phyloP scores from a whole-genome alignment of 805 yeast species.

The Ogataea nakhonphanomensis region DNA sequence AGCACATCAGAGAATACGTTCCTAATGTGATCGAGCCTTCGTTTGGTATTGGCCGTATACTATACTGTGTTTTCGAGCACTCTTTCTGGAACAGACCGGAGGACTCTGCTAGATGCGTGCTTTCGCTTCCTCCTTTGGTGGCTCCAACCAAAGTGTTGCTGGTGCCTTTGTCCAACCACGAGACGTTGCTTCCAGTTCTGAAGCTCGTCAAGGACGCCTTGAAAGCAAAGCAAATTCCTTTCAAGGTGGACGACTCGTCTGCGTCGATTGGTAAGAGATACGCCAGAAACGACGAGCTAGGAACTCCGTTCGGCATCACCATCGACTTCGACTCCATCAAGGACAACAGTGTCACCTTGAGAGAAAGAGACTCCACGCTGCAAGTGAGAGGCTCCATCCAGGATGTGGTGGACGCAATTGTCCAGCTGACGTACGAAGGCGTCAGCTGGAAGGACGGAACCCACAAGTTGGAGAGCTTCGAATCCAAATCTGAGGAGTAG shows the following conservation, averaged over 20 bases:
- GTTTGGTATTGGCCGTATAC: slow-evolving; percentile 96
- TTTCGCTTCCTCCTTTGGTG: slow-evolving; percentile 90
- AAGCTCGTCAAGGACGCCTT: slow-evolving; percentile 65
- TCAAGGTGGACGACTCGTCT: slow-evolving; percentile 94
- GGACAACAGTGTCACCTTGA: slow-evolving; percentile 85
- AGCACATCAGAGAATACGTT: slow-evolving; percentile 90
- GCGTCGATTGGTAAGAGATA: slow-evolving; percentile 98
- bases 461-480: slow-evolving; percentile 65
- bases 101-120: slow-evolving; percentile 73
- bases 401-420: slow-evolving; percentile 67
- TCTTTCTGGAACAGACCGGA: slow-evolving; percentile 93
- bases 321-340: slow-evolving; percentile 90
- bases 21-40: slow-evolving; percentile 99
- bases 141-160: slow-evolving; percentile 97
- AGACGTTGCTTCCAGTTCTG: slow-evolving; percentile 72
- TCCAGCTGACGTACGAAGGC: slow-evolving; percentile 70
- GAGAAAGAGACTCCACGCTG: slow-evolving; percentile 95
- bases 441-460: slow-evolving; percentile 87
- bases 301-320: slow-evolving; percentile 98
- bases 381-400: slow-evolving; percentile 91
- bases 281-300: slow-evolving; percentile 96
- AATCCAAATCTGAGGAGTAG: slow-evolving; percentile 52
- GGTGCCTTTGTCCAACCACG: slow-evolving; percentile 88
- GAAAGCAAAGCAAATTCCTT: slow-evolving; percentile 81
- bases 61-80: slow-evolving; percentile 92